Conservation (phyloP, 352 stramenopile species). For the Phytophthora meadii region DNA sequence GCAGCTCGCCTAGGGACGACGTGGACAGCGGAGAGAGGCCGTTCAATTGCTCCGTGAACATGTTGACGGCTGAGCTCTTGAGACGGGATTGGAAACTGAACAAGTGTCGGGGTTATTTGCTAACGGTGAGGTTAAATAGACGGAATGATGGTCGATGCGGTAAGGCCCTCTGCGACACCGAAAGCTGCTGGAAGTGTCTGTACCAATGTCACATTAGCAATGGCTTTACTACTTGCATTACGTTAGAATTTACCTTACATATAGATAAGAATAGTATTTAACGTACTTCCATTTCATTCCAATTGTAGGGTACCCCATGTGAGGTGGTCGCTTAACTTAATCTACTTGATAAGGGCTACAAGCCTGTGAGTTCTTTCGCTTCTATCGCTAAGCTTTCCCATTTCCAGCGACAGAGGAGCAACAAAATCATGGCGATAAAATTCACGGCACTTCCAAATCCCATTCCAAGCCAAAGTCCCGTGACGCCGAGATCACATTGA, state of each 20-base stretch:
- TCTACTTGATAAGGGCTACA: conserved; percentile 3
- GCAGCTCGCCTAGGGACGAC: conserved; percentile 2
- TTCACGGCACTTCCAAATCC: conserved; percentile 40
- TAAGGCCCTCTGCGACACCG: too few relatives aligned
- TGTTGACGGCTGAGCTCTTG: neutral
- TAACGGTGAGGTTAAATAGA: neutral
- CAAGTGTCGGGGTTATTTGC: conserved; percentile 1
- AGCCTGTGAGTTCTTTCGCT: conserved; percentile 38
- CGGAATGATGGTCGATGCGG: too few relatives aligned
- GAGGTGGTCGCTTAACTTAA: neutral
- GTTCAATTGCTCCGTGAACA: conserved; percentile 17
- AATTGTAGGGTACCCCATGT: too few relatives aligned
- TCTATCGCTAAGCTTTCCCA: conserved; percentile 45
- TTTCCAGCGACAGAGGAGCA: conserved; percentile 36
- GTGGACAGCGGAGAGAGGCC: conserved; percentile 3
- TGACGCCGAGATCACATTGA: conserved; percentile 41
- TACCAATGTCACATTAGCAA: too few relatives aligned
- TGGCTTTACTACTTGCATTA: too few relatives aligned
- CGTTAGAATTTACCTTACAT: too few relatives aligned
- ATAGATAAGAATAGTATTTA: too few relatives aligned
- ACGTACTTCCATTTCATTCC: too few relatives aligned
- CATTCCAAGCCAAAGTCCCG: conserved; percentile 65
- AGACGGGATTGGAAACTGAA: neutral
- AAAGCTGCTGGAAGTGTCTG: too few relatives aligned
- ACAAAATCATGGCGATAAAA: conserved; percentile 23